Evolutionary conservation across 179 eudicot genomes (phyloP), one percentile per base, ranked within the genome.

Genomic region (Beta lomatogona): DNA sequence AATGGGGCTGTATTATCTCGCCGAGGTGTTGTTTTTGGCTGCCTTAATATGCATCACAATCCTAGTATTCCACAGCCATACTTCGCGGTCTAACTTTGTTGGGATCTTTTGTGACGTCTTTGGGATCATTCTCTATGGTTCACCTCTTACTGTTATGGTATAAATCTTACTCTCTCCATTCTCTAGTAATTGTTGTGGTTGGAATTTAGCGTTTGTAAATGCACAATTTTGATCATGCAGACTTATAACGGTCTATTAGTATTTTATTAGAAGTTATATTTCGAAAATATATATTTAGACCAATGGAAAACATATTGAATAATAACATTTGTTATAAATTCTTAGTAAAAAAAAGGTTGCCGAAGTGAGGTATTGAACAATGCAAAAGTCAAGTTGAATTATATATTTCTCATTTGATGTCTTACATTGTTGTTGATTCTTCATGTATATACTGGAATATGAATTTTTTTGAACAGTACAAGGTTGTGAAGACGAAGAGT

Each of bases 61-160:
- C 45, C 59, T 60, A 28, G 52, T 41, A 0, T 77, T 72, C 72
- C 86, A 89, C 64, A 80, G 78, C 41, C 72, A 66, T 25, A n/a
- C 21, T 8, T 0, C 13, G 0, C 79, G 90, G 68, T 84, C 91
- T 6, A 50, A 11, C 54, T 55, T 91, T 68, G 85, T 88, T 21
- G 94, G 94, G 28, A 78, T 84, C 64, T 77, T 86, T 8, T 86
- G 90, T 66, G 82, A 85, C 25, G 69, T 86, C 65, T 89, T 87
- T 41, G 86, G 88, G 6, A 82, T 88, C 59, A 31, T 84, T 12
- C 87, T 91, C 85, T 89, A 89, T 57, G 79, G 25, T 10, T 73
- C 91, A 7, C 94, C 94, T 80, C 88, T 87, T 14, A 83, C 86
- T 48, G 66, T 86, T 76, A 83, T 89, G 87, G 92, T 89, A 87